A percentile compares a stretch with the other conserved stretches of the same genome.
phyloP scores from a whole-genome alignment of 2,329 filamentous ascomycete genomes.

The Knoxdaviesia capensis region DNA sequence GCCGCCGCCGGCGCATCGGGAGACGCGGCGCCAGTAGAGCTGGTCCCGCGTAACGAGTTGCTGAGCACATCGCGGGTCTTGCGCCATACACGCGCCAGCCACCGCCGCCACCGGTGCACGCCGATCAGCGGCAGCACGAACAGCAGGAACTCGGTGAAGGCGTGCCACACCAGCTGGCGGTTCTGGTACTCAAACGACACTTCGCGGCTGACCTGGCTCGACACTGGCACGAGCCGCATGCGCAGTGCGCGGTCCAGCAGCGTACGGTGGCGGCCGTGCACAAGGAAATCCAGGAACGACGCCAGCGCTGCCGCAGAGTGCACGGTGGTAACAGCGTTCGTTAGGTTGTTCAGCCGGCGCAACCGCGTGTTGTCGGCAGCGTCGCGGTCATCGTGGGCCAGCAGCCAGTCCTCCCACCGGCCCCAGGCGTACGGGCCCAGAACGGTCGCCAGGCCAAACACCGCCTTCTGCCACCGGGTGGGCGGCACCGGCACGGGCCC shows the following conservation, averaged over 20 bases:
- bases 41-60: slow-evolving; percentile 1
- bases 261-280: slow-evolving; percentile 81
- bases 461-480: slow-evolving; percentile 60
- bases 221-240: slow-evolving; percentile 69
- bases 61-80: slow-evolving; percentile 48
- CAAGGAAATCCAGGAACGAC: slow-evolving; percentile 78
- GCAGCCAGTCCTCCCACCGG: slow-evolving; percentile 75
- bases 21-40: no score
- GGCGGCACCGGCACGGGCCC: slow-evolving; percentile 47
- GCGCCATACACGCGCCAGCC: slow-evolving; percentile 73
- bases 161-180: slow-evolving; percentile 94
- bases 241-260: slow-evolving; percentile 68
- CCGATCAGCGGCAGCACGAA: slow-evolving; percentile 95
- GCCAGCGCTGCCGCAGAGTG: slow-evolving; percentile 67
- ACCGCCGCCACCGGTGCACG: slow-evolving; percentile 79
- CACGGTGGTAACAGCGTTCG: slow-evolving; percentile 45
- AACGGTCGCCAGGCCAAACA: slow-evolving; percentile 73
- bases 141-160: slow-evolving; percentile 97
- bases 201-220: slow-evolving; percentile 69
- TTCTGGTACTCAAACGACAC: slow-evolving; percentile 97
- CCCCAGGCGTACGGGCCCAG: slow-evolving; percentile 79
- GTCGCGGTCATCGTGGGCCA: slow-evolving; percentile 58
- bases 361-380: slow-evolving; percentile 33
- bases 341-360: slow-evolving; percentile 44
- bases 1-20: slow-evolving; percentile 14